A percentile compares a stretch with the other conserved stretches of the same genome.
Evolutionary conservation across 805 yeast genomes (phyloP).

Genomic region (Starmerella stigmatis): DNA sequence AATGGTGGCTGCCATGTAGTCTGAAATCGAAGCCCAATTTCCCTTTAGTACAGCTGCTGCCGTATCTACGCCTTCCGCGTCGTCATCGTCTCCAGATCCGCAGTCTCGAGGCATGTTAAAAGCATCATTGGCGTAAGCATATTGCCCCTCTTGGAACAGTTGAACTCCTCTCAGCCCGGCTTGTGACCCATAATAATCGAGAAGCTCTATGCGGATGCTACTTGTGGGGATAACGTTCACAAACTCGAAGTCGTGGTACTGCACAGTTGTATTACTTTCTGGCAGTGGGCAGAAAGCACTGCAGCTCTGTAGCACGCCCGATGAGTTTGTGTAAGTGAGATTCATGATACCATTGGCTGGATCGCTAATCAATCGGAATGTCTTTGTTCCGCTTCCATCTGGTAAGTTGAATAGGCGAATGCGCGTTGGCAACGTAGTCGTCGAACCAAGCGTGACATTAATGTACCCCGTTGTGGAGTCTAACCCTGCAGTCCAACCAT

Average conservation of each 20-base stretch:
- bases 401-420: conserved; percentile 59
- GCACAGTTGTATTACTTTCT: conserved; percentile 22
- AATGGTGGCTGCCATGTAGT: conserved; percentile 27
- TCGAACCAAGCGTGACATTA: conserved; percentile 19
- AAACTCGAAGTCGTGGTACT: conserved; percentile 71
- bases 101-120: conserved; percentile 32
- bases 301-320: conserved; percentile 47
- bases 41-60: conserved; percentile 15
- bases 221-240: conserved; percentile 54
- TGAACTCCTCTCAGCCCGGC: conserved; percentile 68
- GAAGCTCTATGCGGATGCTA: conserved; percentile 51
- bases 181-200: conserved; percentile 56
- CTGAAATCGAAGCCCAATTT: conserved; percentile 24
- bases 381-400: conserved; percentile 38
- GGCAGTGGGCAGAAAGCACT: conserved; percentile 83
- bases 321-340: conserved; percentile 70
- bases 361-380: conserved; percentile 61
- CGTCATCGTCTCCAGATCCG: background rate
- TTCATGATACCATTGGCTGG: conserved; percentile 90
- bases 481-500: conserved; percentile 19
- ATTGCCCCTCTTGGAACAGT: conserved; percentile 46
- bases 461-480: conserved; percentile 19
- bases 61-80: background rate
- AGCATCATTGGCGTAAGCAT: conserved; percentile 64
- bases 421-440: conserved; percentile 50